Conservation (phyloP, 2,329 filamentous ascomycete genomes). For the Colletotrichum viniferum region DNA sequence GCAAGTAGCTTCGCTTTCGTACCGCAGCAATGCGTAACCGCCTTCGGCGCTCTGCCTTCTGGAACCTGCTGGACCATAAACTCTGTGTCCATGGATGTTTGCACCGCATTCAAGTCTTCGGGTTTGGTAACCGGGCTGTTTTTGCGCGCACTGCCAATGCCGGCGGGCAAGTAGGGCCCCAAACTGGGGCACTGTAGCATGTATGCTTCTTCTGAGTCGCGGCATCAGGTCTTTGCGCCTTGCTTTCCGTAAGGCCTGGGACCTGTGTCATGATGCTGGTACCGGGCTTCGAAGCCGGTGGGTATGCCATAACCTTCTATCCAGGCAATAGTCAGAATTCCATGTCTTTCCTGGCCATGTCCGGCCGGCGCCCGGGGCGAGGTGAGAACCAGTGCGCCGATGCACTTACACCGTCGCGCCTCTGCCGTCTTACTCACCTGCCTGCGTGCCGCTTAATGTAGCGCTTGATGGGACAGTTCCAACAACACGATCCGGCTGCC, state of each 20-base stretch:
- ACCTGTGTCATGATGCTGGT: constrained; percentile 5
- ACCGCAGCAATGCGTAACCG: background rate
- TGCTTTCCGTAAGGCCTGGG: background rate
- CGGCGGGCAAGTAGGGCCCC: background rate
- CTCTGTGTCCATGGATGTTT: background rate
- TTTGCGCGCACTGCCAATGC: background rate
- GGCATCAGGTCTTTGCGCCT: background rate
- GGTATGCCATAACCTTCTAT: background rate
- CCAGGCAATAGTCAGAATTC: background rate
- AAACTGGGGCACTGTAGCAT: background rate
- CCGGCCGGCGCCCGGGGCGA: background rate
- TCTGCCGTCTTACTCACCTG: background rate
- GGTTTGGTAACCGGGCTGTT: background rate
- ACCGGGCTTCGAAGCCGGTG: background rate
- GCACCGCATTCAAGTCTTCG: background rate
- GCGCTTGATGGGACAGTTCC: background rate
- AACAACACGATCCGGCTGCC: background rate
- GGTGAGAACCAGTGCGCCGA: background rate
- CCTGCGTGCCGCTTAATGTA: background rate
- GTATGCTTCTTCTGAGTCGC: background rate
- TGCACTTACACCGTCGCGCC: background rate
- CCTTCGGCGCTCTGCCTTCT: background rate
- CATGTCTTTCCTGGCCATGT: background rate
- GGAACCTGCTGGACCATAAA: background rate
- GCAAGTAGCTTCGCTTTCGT: background rate